Conservation (phyloP, 2,329 filamentous ascomycete species). For the Endothia cerciana region DNA sequence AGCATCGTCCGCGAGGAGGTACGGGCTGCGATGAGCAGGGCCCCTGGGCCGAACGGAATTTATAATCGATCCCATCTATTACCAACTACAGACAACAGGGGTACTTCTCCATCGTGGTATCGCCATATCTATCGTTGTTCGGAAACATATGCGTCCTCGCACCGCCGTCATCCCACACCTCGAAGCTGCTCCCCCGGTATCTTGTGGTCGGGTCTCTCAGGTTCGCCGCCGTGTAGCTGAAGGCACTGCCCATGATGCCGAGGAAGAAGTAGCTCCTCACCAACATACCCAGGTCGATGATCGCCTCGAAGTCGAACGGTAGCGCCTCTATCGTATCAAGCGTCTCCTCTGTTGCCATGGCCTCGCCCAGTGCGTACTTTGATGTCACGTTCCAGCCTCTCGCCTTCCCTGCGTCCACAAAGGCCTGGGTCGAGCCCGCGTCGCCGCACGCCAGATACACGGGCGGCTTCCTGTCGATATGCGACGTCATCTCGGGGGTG, state of each 20-base stretch:
- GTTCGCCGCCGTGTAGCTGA: conserved; percentile 39
- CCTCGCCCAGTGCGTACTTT: conserved; percentile 37
- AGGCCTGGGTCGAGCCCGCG: conserved; percentile 36
- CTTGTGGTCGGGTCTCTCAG: conserved; percentile 39
- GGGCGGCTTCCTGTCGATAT: conserved; percentile 32
- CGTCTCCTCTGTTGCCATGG: conserved; percentile 27
- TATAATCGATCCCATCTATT: neutral
- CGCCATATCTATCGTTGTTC: conserved; percentile 35
- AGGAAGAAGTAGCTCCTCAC: conserved; percentile 39
- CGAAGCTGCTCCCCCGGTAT: conserved; percentile 41
- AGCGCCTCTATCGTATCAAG: conserved; percentile 34
- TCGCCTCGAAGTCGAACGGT: conserved; percentile 42
- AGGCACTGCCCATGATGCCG: conserved; percentile 41
- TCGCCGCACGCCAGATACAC: conserved; percentile 43
- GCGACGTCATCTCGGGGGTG: neutral
- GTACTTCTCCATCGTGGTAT: conserved; percentile 31
- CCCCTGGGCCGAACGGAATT: too few relatives aligned
- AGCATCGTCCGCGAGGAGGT: neutral
- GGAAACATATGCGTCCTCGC: conserved; percentile 41
- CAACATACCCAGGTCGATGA: conserved; percentile 41
- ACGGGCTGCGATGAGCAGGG: accelerated
- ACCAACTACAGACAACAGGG: conserved; percentile 38
- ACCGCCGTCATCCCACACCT: conserved; percentile 35
- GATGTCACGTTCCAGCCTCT: conserved; percentile 41
- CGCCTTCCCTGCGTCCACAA: conserved; percentile 34